A percentile compares a stretch with the other conserved stretches of the same genome.
phyloP scores from a whole-genome alignment of 306 rosid genomes.

The Begonia loranthoides region DNA sequence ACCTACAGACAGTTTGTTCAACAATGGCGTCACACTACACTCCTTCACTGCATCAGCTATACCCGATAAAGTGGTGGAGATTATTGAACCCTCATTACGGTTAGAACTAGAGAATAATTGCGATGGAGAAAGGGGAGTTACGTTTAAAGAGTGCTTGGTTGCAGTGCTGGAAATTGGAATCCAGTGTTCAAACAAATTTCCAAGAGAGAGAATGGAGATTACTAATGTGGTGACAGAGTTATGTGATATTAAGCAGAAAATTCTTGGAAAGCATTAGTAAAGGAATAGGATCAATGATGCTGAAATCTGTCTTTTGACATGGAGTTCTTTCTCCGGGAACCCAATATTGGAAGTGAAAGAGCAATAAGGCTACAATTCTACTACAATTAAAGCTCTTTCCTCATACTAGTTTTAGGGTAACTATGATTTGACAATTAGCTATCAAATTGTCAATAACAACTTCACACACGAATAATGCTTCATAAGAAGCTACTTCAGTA shows the following conservation, averaged over 20 bases:
- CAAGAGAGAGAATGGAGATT: not conserved
- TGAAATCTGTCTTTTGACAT: too few species aligned
- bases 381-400: too few species aligned
- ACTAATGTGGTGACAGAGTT: not conserved
- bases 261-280: not conserved
- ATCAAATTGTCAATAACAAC: too few species aligned
- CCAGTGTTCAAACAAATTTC: not conserved
- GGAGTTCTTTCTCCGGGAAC: too few species aligned
- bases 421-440: too few species aligned
- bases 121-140: not conserved
- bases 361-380: too few species aligned
- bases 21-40: constrained; percentile 15
- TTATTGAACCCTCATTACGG: constrained; percentile 7
- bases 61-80: constrained; percentile 7
- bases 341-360: too few species aligned
- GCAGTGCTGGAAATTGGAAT: not conserved
- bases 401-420: too few species aligned
- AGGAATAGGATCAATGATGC: too few species aligned
- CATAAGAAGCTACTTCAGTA: constrained; percentile 14
- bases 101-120: not conserved
- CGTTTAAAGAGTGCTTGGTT: not conserved
- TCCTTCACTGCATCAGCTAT: constrained; percentile 6
- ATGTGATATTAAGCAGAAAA: not conserved
- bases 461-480: too few species aligned
- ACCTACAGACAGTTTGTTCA: constrained; percentile 14